These are phyloP conservation scores for Aureobasidium musti DNA, from an alignment of 2,329 filamentous ascomycete genomes.

Conservation along the genomic window DNA sequence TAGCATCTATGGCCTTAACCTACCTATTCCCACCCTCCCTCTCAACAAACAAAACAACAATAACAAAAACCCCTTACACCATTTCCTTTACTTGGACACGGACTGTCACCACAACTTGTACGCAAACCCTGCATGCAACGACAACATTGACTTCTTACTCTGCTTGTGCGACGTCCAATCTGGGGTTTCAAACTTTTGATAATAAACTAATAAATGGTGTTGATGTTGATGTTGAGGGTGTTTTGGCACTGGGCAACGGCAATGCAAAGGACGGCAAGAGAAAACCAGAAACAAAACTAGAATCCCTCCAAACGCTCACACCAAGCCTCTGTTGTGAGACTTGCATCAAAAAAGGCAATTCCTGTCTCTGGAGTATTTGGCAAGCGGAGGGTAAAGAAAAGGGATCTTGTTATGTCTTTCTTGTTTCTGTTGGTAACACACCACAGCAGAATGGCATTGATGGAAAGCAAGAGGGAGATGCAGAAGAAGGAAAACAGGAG, in stretches of 20 bases:
- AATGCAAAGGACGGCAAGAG: no score
- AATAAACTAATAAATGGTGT: neutral
- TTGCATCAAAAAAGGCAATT: neutral
- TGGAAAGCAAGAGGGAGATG: neutral
- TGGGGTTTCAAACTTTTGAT: neutral
- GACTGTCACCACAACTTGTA: neutral
- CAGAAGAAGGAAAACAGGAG: neutral
- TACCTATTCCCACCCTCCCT: neutral
- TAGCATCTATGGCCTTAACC: neutral
- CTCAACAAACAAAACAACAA: neutral
- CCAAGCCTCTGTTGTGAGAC: neutral
- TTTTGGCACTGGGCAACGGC: no score
- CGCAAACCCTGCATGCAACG: neutral
- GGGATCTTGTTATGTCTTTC: neutral
- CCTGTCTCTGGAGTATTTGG: slow-evolving; percentile 1
- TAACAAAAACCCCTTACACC: slow-evolving; percentile 13
- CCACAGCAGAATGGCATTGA: neutral
- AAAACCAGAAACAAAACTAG: neutral
- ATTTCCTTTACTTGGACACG: slow-evolving; percentile 13
- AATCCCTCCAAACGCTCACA: neutral
- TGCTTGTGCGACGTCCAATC: neutral
- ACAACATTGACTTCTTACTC: neutral
- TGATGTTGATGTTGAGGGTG: no score
- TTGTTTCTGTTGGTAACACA: no score
- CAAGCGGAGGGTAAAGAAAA: neutral